These are phyloP conservation scores for Colletotrichum sansevieriae DNA, from an alignment of 2,329 filamentous ascomycete genomes.

Conservation along the genomic window DNA sequence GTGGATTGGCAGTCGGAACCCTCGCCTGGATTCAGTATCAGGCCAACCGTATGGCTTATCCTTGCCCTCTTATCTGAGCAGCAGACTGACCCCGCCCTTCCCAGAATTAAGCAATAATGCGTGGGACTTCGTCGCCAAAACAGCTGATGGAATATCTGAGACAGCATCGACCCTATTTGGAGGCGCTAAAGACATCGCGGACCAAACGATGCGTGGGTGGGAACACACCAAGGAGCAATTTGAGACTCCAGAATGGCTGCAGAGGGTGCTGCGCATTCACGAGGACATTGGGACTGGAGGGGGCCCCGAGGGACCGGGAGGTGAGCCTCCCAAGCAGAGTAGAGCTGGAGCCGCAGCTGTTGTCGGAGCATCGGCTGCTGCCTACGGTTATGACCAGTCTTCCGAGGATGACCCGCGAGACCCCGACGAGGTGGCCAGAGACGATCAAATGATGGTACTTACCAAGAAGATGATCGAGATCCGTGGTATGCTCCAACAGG, in stretches of 20 bases:
- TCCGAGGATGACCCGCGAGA: conserved; percentile 73
- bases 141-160: conserved; percentile 77
- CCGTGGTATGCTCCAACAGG: conserved; percentile 87
- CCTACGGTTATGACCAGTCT: conserved; percentile 82
- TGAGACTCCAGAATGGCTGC: conserved; percentile 81
- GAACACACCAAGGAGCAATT: conserved; percentile 84
- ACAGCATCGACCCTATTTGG: conserved; percentile 79
- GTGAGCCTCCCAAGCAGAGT: conserved; percentile 70
- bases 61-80: background rate
- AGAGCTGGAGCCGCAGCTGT: conserved; percentile 72
- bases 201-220: conserved; percentile 85
- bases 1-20: conserved; percentile 86
- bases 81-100: conserved; percentile 19
- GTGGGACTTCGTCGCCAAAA: conserved; percentile 79
- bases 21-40: conserved; percentile 97
- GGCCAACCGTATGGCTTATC: conserved; percentile 76
- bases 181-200: conserved; percentile 79
- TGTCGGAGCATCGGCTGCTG: conserved; percentile 80
- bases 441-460: conserved; percentile 99
- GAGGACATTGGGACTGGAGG: conserved; percentile 69
- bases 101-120: conserved; percentile 81
- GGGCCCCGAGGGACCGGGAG: conserved; percentile 62
- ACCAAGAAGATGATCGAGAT: conserved; percentile 99
- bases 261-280: conserved; percentile 75
- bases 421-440: conserved; percentile 77